Percentiles rank a stretch among this genome's conserved stretches.
Evolutionary conservation across 1,284 basidiomycete species (phyloP).

Genomic region (Taiwanofungus camphoratus): DNA sequence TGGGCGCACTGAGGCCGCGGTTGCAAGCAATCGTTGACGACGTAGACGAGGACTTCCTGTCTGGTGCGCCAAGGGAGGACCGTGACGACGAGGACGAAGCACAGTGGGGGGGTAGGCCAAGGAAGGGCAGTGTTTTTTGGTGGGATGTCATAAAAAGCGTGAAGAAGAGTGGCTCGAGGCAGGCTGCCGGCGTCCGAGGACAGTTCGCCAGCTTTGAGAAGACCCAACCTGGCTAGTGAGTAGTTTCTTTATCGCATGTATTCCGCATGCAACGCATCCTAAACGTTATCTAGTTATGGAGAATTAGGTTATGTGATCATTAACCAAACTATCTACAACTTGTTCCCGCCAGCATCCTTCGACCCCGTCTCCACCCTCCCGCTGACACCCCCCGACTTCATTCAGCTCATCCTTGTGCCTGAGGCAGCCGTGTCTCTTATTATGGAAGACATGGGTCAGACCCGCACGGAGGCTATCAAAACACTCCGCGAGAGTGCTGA

Average conservation of each 20-base stretch:
- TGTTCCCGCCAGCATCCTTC: constrained; percentile 62
- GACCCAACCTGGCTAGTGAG: constrained; percentile 79
- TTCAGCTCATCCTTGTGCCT: constrained; percentile 68
- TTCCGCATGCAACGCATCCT: constrained; percentile 1
- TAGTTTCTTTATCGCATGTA: constrained; percentile 15
- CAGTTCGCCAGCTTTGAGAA: constrained; percentile 74
- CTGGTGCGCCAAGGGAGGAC: constrained; percentile 16
- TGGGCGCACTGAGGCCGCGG: constrained; percentile 39
- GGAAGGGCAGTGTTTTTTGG: constrained; percentile 60
- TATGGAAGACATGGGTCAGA: constrained; percentile 54
- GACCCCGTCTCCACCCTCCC: constrained; percentile 48
- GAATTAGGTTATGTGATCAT: constrained; percentile 75
- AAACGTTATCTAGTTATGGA: constrained; percentile 52
- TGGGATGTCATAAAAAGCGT: constrained; percentile 54
- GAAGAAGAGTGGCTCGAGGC: constrained; percentile 54
- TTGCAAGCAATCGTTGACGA: constrained; percentile 50
- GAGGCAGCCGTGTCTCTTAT: constrained; percentile 71
- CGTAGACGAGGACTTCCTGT: constrained; percentile 29
- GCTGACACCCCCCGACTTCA: constrained; percentile 63
- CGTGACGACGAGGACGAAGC: constrained; percentile 14
- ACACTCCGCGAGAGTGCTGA: constrained; percentile 68
- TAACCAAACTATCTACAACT: constrained; percentile 64
- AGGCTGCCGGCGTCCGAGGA: constrained; percentile 58
- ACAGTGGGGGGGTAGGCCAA: constrained; percentile 23
- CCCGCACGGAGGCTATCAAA: constrained; percentile 41